A percentile compares a stretch with the other conserved stretches of the same genome.
These are phyloP conservation scores for Phytophthora idaei DNA, from an alignment of 352 stramenopile genomes.

Conservation along the genomic window DNA sequence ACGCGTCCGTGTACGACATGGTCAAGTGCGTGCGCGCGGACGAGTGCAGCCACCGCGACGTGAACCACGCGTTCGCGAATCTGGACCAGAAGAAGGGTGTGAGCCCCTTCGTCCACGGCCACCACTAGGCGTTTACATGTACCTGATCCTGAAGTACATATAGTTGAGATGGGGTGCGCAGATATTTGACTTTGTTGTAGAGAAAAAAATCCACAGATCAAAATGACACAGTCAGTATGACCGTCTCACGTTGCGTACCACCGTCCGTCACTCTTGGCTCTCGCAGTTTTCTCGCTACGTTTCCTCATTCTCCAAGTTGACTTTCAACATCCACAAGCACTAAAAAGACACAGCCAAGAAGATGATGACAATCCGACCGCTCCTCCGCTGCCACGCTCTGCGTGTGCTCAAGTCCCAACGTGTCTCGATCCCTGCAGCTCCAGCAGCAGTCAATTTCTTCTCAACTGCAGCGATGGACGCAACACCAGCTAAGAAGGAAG, in stretches of 20 bases:
- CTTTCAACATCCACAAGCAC: not conserved
- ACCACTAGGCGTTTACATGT: constrained; percentile 11
- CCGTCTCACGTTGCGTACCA: too few relatives aligned
- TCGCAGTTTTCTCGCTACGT: not conserved
- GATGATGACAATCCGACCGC: constrained; percentile 8
- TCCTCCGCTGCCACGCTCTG: constrained; percentile 12
- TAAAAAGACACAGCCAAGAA: constrained; percentile 5
- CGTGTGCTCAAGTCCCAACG: constrained; percentile 8
- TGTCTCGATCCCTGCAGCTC: constrained; percentile 3
- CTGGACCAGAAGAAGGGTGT: constrained; percentile 62
- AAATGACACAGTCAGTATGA: too few relatives aligned
- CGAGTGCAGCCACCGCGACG: constrained; percentile 88
- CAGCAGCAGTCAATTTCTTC: constrained; percentile 15
- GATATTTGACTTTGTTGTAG: not conserved
- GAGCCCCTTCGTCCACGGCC: constrained; percentile 45
- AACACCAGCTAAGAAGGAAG: not conserved
- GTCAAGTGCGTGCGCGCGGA: constrained; percentile 89
- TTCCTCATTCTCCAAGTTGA: constrained; percentile 15
- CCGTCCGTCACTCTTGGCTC: not conserved
- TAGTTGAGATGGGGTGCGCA: too few relatives aligned
- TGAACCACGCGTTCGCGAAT: constrained; percentile 80
- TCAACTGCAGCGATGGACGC: constrained; percentile 10
- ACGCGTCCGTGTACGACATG: constrained; percentile 83
- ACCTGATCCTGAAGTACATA: not conserved
- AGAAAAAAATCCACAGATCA: not conserved